phyloP scores from a whole-genome alignment of 1,284 basidiomycete species.

The Mycena citricolor region DNA sequence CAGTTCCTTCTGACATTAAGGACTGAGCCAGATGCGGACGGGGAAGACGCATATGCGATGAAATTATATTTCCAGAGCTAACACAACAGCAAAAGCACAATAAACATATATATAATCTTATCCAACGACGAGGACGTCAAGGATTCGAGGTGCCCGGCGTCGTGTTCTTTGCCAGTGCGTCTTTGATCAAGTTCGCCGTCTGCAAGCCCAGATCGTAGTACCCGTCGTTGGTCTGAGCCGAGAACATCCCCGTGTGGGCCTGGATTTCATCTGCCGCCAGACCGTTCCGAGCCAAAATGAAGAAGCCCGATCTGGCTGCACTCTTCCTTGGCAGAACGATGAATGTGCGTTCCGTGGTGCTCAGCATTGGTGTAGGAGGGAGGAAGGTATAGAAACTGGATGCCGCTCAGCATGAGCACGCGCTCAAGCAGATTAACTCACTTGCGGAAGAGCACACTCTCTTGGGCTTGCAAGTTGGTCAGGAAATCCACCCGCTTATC shows the following conservation, averaged over 20 bases:
- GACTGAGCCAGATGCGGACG: slow-evolving; percentile 86
- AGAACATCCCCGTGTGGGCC: slow-evolving; percentile 91
- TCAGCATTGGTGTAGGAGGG: slow-evolving; percentile 57
- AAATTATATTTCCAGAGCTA: slow-evolving; percentile 55
- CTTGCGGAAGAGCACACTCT: slow-evolving; percentile 75
- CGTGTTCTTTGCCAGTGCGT: slow-evolving; percentile 39
- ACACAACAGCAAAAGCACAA: slow-evolving; percentile 10
- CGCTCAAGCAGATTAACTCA: slow-evolving; percentile 39
- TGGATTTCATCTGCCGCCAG: slow-evolving; percentile 78
- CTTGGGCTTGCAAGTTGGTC: slow-evolving; percentile 55
- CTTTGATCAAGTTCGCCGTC: slow-evolving; percentile 58
- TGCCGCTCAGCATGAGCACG: background rate
- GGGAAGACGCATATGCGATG: slow-evolving; percentile 93
- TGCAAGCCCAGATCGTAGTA: slow-evolving; percentile 85
- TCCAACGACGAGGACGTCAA: background rate
- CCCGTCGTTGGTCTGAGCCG: slow-evolving; percentile 78
- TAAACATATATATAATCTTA: slow-evolving; percentile 1
- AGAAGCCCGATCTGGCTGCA: slow-evolving; percentile 53
- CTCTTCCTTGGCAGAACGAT: slow-evolving; percentile 65
- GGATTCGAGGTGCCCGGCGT: background rate
- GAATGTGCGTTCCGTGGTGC: slow-evolving; percentile 67
- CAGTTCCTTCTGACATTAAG: too few species aligned
- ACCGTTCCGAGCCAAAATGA: slow-evolving; percentile 63
- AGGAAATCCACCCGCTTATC: slow-evolving; percentile 63
- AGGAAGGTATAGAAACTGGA: slow-evolving; percentile 76